phyloP scores from a whole-genome alignment of 176 grass and related monocot genomes.

The Luzula sylvatica region DNA sequence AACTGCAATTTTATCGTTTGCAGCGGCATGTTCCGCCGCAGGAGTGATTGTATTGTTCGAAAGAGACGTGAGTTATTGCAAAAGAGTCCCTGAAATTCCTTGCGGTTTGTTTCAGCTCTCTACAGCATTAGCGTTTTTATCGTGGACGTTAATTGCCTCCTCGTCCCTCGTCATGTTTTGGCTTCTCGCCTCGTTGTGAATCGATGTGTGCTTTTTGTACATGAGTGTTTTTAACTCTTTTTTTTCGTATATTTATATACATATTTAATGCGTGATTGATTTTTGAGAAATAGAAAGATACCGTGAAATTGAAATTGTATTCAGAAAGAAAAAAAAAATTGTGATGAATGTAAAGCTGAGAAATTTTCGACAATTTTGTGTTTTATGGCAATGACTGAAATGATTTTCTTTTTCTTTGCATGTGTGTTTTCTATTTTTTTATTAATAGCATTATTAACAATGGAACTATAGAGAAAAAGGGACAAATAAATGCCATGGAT shows the following conservation, averaged over 20 bases:
- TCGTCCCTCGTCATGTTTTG: constrained; percentile 76
- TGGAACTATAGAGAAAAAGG: too few relatives aligned
- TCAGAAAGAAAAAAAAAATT: constrained; percentile 3
- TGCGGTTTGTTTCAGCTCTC: constrained; percentile 62
- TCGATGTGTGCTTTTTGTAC: too few relatives aligned
- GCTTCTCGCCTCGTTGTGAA: constrained; percentile 64
- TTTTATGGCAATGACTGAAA: too few relatives aligned
- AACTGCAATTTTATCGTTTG: constrained; percentile 59
- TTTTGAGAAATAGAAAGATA: constrained; percentile 2
- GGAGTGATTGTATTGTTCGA: constrained; percentile 65
- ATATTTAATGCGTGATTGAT: constrained; percentile 2
- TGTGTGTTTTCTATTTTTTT: too few relatives aligned
- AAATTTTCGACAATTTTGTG: background rate
- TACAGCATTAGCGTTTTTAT: constrained; percentile 65
- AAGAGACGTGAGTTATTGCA: constrained; percentile 55
- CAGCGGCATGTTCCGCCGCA: constrained; percentile 70
- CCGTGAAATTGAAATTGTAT: background rate
- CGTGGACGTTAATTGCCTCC: constrained; percentile 44
- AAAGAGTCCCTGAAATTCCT: constrained; percentile 35
- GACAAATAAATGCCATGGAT: too few relatives aligned
- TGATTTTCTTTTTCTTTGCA: too few relatives aligned
- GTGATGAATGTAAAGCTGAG: constrained; percentile 11
- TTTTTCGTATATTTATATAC: constrained; percentile 8
- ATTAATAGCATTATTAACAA: too few relatives aligned
- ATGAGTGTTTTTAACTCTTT: constrained; percentile 16